phyloP scores from a whole-genome alignment of 2,329 filamentous ascomycete genomes.

The Monilinia laxa region DNA sequence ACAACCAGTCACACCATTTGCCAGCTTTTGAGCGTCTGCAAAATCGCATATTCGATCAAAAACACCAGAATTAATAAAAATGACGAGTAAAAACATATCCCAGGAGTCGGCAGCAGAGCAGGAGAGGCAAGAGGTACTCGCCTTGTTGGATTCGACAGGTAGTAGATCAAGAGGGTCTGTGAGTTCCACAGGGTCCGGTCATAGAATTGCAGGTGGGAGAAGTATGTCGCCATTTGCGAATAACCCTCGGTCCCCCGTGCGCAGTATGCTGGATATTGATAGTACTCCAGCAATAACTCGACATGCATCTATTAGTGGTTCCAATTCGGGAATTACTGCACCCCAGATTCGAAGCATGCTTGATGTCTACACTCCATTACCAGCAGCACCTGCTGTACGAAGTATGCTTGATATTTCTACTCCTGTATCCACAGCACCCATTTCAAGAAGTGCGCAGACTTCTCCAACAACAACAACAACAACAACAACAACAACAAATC shows the following conservation, averaged over 20 bases:
- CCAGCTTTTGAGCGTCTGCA: constrained; percentile 1
- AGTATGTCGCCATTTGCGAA: constrained; percentile 54
- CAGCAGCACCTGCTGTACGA: constrained; percentile 49
- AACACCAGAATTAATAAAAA: constrained; percentile 22
- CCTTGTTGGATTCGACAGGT: constrained; percentile 55
- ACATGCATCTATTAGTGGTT: constrained; percentile 23
- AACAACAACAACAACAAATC: constrained; percentile 44
- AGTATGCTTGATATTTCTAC: constrained; percentile 62
- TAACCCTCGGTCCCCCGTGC: constrained; percentile 61
- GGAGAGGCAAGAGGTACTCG: constrained; percentile 72
- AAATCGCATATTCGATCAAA: constrained; percentile 13
- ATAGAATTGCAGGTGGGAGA: constrained; percentile 37
- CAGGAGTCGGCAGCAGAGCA: constrained; percentile 75
- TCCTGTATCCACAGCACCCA: constrained; percentile 39
- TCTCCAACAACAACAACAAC: constrained; percentile 49
- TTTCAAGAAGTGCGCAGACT: constrained; percentile 47
- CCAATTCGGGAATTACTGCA: constrained; percentile 17
- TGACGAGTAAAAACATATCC: constrained; percentile 57
- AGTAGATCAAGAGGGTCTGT: constrained; percentile 34
- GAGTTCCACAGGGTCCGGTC: constrained; percentile 38
- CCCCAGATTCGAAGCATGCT: constrained; percentile 67
- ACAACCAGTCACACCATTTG: background rate
- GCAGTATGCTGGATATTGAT: constrained; percentile 54
- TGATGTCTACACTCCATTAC: constrained; percentile 46
- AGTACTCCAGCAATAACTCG: constrained; percentile 29